Base-by-base conservation (phyloP, 306 rosid genomes). In the Urtica urens region DNA sequence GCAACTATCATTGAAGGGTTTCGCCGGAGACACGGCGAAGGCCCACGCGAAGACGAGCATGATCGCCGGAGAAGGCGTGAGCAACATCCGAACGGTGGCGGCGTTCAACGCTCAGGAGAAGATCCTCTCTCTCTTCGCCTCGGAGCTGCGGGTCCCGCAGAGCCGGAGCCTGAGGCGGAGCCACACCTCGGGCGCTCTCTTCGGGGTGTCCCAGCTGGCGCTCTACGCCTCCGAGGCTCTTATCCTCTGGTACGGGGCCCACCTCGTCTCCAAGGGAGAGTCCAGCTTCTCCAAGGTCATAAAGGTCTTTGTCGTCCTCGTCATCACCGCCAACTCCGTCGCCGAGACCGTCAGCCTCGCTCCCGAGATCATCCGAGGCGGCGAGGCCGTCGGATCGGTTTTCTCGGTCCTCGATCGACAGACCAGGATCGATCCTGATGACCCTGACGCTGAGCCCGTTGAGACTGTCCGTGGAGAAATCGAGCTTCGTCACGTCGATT, bases 1-100 rank as follows among this genome's bases (percentile, higher is more conserved):
- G 99, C 99, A 90, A 90, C 79, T 90, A 29, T 90, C 92, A 27
- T 79, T 90, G 0, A 90, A 90, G 60, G 99, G 99, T n/a, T 90
- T 90, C 53, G 99, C 99, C 7, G 99, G 99, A 49, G 99, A 90
- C 77, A 90, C 99, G 7, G 99, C 99, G 23, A 81, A 90, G 68
- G 95, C 99, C 39, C 99, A 90, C 63, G 99, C 99, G 30, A 90
- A 81, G 76, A 90, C 99, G 1, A 90, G 99, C 56, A 90, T 90
- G 99, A 90, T 90, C 57, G 99, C 99, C 12, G 99, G 99, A 13
- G 95, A 90, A 35, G 99, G 99, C 57, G 99, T 90, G 40, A 90
- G 99, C 74, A 90, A 90, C 62, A 90, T 90, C 44, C 74, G 99
- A 55, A 90, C 99, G 0, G 99, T 90, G 30, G 95, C 99, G 9